Evolutionary conservation across 768 basidiomycete genomes (phyloP).

Genomic region (Podaxis pistillaris): DNA sequence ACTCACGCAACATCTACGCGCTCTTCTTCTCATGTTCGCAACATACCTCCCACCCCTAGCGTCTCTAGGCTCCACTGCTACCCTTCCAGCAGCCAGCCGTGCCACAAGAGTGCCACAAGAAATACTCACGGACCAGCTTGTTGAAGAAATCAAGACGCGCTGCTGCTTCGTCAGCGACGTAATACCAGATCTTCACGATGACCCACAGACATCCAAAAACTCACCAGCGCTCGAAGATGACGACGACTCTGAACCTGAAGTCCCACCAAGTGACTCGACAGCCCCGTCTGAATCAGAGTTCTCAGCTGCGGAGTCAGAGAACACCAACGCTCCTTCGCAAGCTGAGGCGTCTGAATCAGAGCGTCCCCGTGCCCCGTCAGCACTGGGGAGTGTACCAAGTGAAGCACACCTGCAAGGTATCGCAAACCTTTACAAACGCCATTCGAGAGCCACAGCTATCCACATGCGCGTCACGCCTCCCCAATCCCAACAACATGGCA

Average conservation of each 20-base stretch:
- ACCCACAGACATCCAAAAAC: slow-evolving; percentile 22
- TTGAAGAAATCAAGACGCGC: slow-evolving; percentile 89
- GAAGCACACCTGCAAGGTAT: slow-evolving; percentile 65
- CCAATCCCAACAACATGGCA: slow-evolving; percentile 55
- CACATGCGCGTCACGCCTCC: slow-evolving; percentile 70
- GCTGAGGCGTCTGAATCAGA: slow-evolving; percentile 63
- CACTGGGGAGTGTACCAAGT: slow-evolving; percentile 28
- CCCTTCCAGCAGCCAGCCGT: slow-evolving; percentile 60
- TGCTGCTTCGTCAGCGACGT: slow-evolving; percentile 82
- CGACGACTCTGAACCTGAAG: slow-evolving; percentile 38
- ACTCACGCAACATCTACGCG: slow-evolving; percentile 77
- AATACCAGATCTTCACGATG: slow-evolving; percentile 36
- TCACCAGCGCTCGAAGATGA: slow-evolving; percentile 28
- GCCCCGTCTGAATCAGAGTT: slow-evolving; percentile 12
- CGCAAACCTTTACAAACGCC: slow-evolving; percentile 65
- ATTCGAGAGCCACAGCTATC: slow-evolving; percentile 78
- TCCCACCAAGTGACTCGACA: slow-evolving; percentile 28
- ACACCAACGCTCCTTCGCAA: slow-evolving; percentile 29
- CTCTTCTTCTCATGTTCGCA: slow-evolving; percentile 80
- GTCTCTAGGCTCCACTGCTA: slow-evolving; percentile 62
- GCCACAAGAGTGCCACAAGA: slow-evolving; percentile 72
- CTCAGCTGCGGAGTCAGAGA: slow-evolving; percentile 38
- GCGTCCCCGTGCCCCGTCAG: slow-evolving; percentile 35
- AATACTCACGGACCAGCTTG: slow-evolving; percentile 72
- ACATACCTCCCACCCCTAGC: slow-evolving; percentile 82